Evolutionary conservation across 495 filamentous ascomycete genomes (phyloP), one percentile per base, ranked within the genome.

Genomic region (Cercophora sp.): DNA sequence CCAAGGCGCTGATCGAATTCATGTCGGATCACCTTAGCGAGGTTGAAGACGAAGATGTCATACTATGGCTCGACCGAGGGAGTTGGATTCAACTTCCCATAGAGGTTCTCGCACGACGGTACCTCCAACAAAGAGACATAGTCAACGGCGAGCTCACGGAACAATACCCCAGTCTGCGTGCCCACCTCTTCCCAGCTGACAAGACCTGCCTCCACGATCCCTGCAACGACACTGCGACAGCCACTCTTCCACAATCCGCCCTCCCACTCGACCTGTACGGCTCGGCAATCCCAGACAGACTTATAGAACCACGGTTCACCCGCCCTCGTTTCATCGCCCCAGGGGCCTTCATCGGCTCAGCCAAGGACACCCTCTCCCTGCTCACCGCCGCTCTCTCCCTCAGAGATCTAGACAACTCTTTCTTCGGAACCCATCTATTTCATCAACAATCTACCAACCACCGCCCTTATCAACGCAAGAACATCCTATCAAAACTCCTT

Each of bases 31-130:
- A 25, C 10, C 32, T 18, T 9, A 31, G 16, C 27, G 26, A 34
- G 9, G 16, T 50, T 8, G 1, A 24, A 2, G 29, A 34, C 4
- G 40, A 37, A 10, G 47, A 56, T 24, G 9, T 51, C 23, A 19
- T 56, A 9, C 37, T 56, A 22, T 56, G 45, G 39, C 47, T 56
- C 5, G 53, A 29, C 5, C 22, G 20, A 15, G 46, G 23, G 9
- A 9, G 31, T 8, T 51, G 46, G 46, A 8, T 45, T 13, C 53
- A 56, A 24, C 35, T 56, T 11, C 53, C 53, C 6, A 31, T 26
- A 15, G 53, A 56, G 37, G 34, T 56, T n/a, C 26, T 22, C 8
- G 26, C 51, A 29, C 27, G 53, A 25, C 53, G 53, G 9, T 56
- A 45, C 16, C 46, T 56, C 3, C 53, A 56, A 39, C 39, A 50